phyloP scores from a whole-genome alignment of 192 early-diverging fungal species.

The Oehlia diaphana region DNA sequence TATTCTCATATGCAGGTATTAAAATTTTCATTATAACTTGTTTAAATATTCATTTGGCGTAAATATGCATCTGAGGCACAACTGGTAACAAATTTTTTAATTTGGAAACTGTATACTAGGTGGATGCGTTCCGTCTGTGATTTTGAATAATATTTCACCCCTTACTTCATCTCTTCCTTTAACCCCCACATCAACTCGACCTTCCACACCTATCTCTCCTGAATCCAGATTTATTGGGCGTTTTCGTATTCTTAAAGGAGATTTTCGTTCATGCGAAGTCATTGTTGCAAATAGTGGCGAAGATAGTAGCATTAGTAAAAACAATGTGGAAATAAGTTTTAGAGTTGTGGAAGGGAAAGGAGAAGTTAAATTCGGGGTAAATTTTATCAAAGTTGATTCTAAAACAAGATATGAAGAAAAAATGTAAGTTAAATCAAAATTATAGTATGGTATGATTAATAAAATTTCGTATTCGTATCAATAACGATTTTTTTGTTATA shows the following conservation, averaged over 20 bases:
- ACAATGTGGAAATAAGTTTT: conserved; percentile 3
- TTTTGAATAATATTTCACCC: conserved; percentile 44
- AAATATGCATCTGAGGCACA: not conserved
- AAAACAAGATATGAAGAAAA: not conserved
- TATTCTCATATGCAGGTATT: conserved; percentile 73
- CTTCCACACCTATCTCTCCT: not conserved
- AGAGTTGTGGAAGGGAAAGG: not conserved
- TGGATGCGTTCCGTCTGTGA: conserved; percentile 43
- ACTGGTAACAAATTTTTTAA: not conserved
- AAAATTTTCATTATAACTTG: conserved; percentile 21
- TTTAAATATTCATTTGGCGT: too few species aligned
- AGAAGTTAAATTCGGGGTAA: not conserved
- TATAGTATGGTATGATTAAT: too few species aligned
- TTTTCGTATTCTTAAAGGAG: conserved; percentile 1
- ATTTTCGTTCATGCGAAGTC: not conserved
- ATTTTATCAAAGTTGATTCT: conserved; percentile 3
- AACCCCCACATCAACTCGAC: not conserved
- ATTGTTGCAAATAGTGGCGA: not conserved
- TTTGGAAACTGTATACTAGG: conserved; percentile 1
- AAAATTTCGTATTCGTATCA: not conserved
- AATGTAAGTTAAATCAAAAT: not conserved
- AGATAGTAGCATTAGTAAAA: not conserved
- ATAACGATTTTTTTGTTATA: not conserved
- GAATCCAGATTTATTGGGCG: not conserved
- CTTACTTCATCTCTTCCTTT: conserved; percentile 14